phyloP scores from a whole-genome alignment of 495 filamentous ascomycete species.

The Penicillium verhagenii region DNA sequence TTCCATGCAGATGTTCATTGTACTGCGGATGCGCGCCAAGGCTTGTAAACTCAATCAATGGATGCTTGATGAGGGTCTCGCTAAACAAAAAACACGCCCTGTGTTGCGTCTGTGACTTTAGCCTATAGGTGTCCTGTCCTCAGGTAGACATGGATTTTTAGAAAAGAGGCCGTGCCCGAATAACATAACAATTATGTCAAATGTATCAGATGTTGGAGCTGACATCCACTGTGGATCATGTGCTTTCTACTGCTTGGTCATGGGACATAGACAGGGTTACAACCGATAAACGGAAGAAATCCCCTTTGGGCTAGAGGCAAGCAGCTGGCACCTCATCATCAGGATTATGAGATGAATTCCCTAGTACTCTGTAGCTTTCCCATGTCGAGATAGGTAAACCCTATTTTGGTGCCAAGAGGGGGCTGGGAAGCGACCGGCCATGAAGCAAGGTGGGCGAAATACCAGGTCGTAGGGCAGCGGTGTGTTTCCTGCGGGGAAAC shows the following conservation, averaged over 20 bases:
- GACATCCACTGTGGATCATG: not conserved
- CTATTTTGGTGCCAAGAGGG: not conserved
- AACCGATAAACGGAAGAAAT: not conserved
- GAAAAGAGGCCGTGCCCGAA: no score
- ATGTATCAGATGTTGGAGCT: not conserved
- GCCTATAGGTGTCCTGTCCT: not conserved
- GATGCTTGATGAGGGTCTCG: not conserved
- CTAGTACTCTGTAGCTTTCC: not conserved
- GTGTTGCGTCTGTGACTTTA: not conserved
- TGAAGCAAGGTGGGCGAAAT: not conserved
- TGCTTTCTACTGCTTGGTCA: not conserved
- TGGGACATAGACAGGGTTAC: not conserved
- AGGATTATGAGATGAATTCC: not conserved
- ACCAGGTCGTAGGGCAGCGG: not conserved
- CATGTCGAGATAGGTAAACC: not conserved
- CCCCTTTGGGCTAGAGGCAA: not conserved
- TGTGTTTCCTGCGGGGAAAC: not conserved
- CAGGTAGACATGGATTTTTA: not conserved
- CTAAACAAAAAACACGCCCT: not conserved
- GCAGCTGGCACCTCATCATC: not conserved
- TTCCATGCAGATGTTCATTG: no score
- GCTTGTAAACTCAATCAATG: not conserved
- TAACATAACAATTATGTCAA: not conserved
- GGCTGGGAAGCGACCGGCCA: not conserved
- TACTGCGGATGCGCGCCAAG: no score